Evolutionary conservation across 1,284 basidiomycete genomes (phyloP).

Genomic region (Limonomyces culmigenus): DNA sequence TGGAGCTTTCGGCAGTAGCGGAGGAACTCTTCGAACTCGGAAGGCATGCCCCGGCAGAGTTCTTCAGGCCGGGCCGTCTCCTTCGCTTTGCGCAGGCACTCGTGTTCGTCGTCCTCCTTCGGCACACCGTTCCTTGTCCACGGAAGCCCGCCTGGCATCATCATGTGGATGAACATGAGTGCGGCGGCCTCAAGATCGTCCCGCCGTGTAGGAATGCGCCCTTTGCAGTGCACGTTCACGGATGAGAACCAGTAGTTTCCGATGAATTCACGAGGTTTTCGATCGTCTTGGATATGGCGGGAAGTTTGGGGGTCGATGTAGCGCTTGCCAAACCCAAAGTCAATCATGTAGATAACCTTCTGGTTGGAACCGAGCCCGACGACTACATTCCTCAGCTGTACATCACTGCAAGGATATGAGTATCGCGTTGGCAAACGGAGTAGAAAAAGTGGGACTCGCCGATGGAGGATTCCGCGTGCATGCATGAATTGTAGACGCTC

Average conservation of each 20-base stretch:
- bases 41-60: conserved; percentile 50
- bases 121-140: conserved; percentile 67
- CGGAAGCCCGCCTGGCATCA: conserved; percentile 54
- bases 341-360: conserved; percentile 60
- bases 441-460: too few species aligned
- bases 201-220: conserved; percentile 54
- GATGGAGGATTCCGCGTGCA: conserved; percentile 47
- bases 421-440: too few species aligned
- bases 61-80: conserved; percentile 37
- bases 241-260: conserved; percentile 71
- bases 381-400: conserved; percentile 60
- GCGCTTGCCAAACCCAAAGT: conserved; percentile 65
- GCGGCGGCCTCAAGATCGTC: conserved; percentile 63
- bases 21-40: conserved; percentile 58
- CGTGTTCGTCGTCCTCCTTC: conserved; percentile 43
- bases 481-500: conserved; percentile 56
- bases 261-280: conserved; percentile 49
- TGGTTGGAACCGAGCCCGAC: conserved; percentile 39
- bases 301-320: conserved; percentile 47
- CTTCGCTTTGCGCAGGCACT: conserved; percentile 43
- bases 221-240: conserved; percentile 56
- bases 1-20: conserved; percentile 48
- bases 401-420: too few species aligned
- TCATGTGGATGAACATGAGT: conserved; percentile 60
- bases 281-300: conserved; percentile 52